These are phyloP conservation scores for Tetrapyrgos nigripes DNA, from an alignment of 1,284 basidiomycete species.

Conservation along the genomic window DNA sequence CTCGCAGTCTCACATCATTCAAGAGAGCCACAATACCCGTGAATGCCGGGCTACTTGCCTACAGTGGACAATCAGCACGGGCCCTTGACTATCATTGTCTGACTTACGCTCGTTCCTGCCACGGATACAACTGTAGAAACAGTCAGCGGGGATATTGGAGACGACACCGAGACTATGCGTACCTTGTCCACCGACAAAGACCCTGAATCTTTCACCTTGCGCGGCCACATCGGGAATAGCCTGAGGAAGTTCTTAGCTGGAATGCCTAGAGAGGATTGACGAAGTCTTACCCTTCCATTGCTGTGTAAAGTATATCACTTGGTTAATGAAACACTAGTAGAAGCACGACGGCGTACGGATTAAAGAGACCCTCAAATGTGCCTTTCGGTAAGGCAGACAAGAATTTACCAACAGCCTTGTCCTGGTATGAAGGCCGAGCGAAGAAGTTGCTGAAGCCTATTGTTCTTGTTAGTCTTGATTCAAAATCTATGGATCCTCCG, in stretches of 20 bases:
- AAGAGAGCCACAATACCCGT: constrained; percentile 60
- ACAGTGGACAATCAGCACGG: constrained; percentile 54
- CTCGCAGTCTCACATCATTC: constrained; percentile 62
- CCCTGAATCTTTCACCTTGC: constrained; percentile 51
- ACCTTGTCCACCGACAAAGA: constrained; percentile 41
- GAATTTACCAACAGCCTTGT: constrained; percentile 46
- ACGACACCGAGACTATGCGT: too few species aligned
- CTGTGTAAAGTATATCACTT: constrained; percentile 19
- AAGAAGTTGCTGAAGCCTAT: constrained; percentile 75
- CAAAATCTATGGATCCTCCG: too few species aligned
- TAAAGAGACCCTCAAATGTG: constrained; percentile 64
- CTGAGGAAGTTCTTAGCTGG: constrained; percentile 30
- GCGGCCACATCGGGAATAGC: constrained; percentile 69
- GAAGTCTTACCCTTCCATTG: constrained; percentile 39
- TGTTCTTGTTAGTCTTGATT: too few species aligned
- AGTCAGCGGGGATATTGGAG: too few species aligned
- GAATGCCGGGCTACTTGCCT: constrained; percentile 53
- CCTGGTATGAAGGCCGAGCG: constrained; percentile 60
- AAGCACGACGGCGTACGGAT: constrained; percentile 45
- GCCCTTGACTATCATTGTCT: neutral
- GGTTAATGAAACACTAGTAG: constrained; percentile 2
- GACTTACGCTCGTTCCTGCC: constrained; percentile 10
- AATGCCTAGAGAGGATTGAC: neutral
- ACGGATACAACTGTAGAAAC: constrained; percentile 31
- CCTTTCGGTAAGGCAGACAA: constrained; percentile 50